Percentiles rank a stretch among this genome's conserved stretches.
These are phyloP conservation scores for Lepidium aucheri DNA, from an alignment of 345 rosid species.

Conservation along the genomic window DNA sequence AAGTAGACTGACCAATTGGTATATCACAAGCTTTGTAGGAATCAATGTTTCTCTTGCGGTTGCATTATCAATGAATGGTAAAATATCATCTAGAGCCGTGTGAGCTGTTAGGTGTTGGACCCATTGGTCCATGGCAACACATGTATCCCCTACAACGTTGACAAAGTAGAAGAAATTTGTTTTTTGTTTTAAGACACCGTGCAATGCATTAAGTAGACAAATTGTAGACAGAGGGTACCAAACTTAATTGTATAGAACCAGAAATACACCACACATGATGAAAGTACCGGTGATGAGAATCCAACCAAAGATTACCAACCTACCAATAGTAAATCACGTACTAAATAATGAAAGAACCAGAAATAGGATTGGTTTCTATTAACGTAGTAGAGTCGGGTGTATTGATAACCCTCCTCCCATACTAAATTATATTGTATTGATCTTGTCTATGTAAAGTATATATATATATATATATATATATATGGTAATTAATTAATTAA, in stretches of 20 bases:
- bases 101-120: slow-evolving; percentile 73
- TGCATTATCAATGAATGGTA: slow-evolving; percentile 91
- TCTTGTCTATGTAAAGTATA: too few relatives aligned
- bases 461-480: too few relatives aligned
- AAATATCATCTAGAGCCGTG: slow-evolving; percentile 85
- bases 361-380: too few relatives aligned
- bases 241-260: slow-evolving; percentile 78
- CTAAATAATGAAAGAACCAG: too few relatives aligned
- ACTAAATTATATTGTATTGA: too few relatives aligned
- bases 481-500: too few relatives aligned
- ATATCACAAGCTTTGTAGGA: slow-evolving; percentile 49
- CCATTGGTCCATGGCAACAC: slow-evolving; percentile 94
- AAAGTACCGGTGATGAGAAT: slow-evolving; percentile 76
- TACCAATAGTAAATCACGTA: slow-evolving; percentile 25
- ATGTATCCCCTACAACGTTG: slow-evolving; percentile 85
- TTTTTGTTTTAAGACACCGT: not conserved
- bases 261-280: slow-evolving; percentile 76
- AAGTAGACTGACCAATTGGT: slow-evolving; percentile 48
- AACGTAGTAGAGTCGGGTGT: too few relatives aligned
- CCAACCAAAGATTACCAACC: slow-evolving; percentile 89
- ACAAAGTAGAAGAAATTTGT: not conserved
- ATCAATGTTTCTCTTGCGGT: slow-evolving; percentile 81
- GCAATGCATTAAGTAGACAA: not conserved
- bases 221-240: not conserved
- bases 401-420: too few relatives aligned